Evolutionary conservation across 176 grass and related monocot species (phyloP).

Genomic region (Triticum aestivum): DNA sequence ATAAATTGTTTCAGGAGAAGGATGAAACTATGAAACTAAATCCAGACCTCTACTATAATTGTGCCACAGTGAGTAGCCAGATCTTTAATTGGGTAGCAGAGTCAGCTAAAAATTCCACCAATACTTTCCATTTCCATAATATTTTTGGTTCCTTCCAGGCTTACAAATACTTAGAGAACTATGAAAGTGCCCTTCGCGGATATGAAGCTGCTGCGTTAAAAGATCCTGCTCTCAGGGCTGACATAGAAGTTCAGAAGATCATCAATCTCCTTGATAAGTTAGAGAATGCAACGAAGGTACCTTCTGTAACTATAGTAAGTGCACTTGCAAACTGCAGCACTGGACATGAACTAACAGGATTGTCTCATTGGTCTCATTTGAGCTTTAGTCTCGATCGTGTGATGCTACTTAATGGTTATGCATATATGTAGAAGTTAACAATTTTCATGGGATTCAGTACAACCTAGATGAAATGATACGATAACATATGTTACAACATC

Average conservation of each 20-base stretch:
- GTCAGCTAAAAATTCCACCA: neutral
- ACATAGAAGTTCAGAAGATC: slow-evolving; percentile 81
- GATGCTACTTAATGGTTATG: neutral
- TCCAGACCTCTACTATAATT: slow-evolving; percentile 94
- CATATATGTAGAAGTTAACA: slow-evolving; percentile 2
- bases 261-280: slow-evolving; percentile 78
- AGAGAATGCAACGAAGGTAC: slow-evolving; percentile 82
- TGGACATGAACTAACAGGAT: slow-evolving; percentile 7
- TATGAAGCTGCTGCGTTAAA: slow-evolving; percentile 85
- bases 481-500: neutral
- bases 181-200: slow-evolving; percentile 89
- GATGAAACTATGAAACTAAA: slow-evolving; percentile 71
- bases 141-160: slow-evolving; percentile 48
- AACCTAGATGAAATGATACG: neutral
- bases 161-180: slow-evolving; percentile 94
- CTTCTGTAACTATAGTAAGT: slow-evolving; percentile 26
- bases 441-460: neutral
- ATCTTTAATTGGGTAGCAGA: neutral
- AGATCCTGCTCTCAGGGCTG: slow-evolving; percentile 76
- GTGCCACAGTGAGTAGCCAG: slow-evolving; percentile 68
- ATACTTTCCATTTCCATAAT: slow-evolving; percentile 22
- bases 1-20: slow-evolving; percentile 69
- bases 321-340: slow-evolving; percentile 11
- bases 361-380: neutral
- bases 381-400: neutral